These are phyloP conservation scores for Ceriops tagal DNA, from an alignment of 345 rosid genomes.

Conservation along the genomic window DNA sequence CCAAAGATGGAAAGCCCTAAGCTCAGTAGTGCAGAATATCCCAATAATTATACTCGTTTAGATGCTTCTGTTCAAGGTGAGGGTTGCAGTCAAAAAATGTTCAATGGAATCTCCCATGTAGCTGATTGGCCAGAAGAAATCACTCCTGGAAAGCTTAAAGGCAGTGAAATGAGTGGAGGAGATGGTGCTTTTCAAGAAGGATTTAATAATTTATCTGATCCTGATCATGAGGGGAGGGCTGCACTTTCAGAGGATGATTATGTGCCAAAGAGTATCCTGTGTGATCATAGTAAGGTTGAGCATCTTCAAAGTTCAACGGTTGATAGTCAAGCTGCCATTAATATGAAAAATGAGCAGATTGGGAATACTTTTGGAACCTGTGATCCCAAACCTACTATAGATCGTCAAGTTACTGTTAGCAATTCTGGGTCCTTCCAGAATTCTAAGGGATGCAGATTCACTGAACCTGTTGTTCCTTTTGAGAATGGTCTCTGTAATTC, in stretches of 20 bases:
- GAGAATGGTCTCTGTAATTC: conserved; percentile 29
- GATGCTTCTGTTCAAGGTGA: conserved; percentile 30
- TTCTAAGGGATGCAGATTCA: conserved; percentile 24
- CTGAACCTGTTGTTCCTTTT: conserved; percentile 16
- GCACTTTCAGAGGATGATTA: conserved; percentile 20
- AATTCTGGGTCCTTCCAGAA: conserved; percentile 21
- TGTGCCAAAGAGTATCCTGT: conserved; percentile 14
- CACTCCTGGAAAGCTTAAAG: conserved; percentile 27
- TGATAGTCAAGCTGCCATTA: conserved; percentile 18
- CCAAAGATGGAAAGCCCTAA: conserved; percentile 32
- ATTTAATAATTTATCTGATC: neutral
- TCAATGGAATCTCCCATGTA: conserved; percentile 19
- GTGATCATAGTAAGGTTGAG: conserved; percentile 19
- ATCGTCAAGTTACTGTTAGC: conserved; percentile 19
- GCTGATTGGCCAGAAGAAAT: conserved; percentile 33
- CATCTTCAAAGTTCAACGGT: conserved; percentile 34
- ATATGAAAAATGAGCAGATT: conserved; percentile 30
- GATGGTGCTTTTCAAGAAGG: conserved; percentile 15
- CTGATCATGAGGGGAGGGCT: conserved; percentile 19
- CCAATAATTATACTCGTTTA: conserved; percentile 8
- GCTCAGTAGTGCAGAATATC: conserved; percentile 30
- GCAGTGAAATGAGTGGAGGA: conserved; percentile 25
- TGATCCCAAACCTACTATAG: conserved; percentile 21
- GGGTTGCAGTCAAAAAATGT: conserved; percentile 28
- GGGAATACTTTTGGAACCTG: conserved; percentile 27